phyloP scores from a whole-genome alignment of 1,139 yeast species.

The Saccharomyces uvarum region DNA sequence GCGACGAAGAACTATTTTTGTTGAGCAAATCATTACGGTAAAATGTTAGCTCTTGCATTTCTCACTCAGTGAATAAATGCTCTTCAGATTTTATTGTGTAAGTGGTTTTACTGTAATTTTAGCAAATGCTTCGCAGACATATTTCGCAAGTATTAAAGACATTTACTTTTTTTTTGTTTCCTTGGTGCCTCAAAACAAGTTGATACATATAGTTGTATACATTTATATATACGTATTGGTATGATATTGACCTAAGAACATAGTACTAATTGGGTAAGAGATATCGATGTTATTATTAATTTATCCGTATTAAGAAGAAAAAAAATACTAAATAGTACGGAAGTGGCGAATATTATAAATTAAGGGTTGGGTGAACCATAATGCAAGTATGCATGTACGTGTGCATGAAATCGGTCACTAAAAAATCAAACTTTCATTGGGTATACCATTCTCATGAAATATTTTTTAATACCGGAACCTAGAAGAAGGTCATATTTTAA shows the following conservation, averaged over 20 bases:
- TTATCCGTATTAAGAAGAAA: not conserved
- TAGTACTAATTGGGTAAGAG: not conserved
- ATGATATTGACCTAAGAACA: not conserved
- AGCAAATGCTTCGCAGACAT: not conserved
- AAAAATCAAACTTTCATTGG: constrained; percentile 35
- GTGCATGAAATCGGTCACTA: not conserved
- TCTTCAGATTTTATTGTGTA: not conserved
- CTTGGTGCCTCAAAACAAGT: not conserved
- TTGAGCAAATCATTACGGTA: constrained; percentile 25
- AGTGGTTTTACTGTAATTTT: not conserved
- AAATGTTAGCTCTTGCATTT: constrained; percentile 1
- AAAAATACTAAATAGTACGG: too few relatives aligned
- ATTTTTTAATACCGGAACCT: constrained; percentile 20
- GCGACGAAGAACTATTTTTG: constrained; percentile 21
- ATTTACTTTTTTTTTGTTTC: not conserved
- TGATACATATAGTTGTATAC: not conserved
- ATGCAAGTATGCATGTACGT: not conserved
- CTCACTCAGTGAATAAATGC: not conserved
- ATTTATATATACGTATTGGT: not conserved
- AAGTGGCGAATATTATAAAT: not conserved
- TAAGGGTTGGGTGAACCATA: not conserved
- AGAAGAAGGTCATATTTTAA: constrained; percentile 27
- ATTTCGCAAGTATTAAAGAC: not conserved
- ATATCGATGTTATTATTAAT: not conserved
- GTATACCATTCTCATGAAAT: constrained; percentile 33